These are phyloP conservation scores for Amoebophrya sp. DNA, from an alignment of 169 alveolate genomes.

Conservation along the genomic window DNA sequence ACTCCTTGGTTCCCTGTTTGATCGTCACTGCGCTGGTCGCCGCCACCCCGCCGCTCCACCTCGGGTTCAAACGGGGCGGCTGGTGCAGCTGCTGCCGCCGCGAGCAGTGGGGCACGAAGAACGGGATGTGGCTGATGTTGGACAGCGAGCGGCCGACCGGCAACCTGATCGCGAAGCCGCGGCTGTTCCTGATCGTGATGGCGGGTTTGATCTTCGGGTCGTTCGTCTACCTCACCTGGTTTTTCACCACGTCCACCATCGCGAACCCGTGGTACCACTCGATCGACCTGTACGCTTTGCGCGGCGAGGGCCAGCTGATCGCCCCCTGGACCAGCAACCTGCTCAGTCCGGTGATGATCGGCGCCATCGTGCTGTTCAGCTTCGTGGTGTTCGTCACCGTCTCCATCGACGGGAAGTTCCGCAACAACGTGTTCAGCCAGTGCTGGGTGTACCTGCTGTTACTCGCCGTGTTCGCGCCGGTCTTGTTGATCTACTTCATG, in stretches of 20 bases:
- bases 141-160: background rate
- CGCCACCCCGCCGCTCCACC: background rate
- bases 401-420: constrained; percentile 1
- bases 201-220: background rate
- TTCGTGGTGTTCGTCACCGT: background rate
- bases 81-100: constrained; percentile 5
- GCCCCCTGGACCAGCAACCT: background rate
- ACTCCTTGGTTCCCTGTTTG: background rate
- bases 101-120: constrained; percentile 24
- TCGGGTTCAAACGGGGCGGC: background rate
- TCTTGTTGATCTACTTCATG: background rate
- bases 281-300: background rate
- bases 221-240: background rate
- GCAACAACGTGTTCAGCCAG: background rate
- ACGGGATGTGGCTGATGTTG: background rate
- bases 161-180: constrained; percentile 20
- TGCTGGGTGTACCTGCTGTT: constrained; percentile 4
- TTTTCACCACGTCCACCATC: background rate
- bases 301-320: background rate
- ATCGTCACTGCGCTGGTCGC: background rate
- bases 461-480: background rate
- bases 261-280: background rate
- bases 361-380: background rate
- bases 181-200: background rate
- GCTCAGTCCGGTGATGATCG: background rate